phyloP scores from a whole-genome alignment of 108 stramenopile species.

The Asterionellopsis glacialis region DNA sequence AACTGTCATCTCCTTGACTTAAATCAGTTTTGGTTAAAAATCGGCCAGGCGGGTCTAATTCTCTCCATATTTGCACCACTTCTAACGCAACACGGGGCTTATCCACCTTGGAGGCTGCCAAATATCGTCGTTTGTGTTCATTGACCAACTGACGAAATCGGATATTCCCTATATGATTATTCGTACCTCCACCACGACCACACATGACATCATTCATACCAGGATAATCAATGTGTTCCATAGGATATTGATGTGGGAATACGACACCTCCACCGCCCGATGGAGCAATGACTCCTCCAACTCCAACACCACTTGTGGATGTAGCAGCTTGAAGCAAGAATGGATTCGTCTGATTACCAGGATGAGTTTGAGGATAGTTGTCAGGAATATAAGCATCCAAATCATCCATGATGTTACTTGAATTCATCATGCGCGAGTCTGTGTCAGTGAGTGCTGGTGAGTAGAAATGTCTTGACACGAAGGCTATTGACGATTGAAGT shows the following conservation, averaged over 20 bases:
- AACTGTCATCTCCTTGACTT: slow-evolving; percentile 1
- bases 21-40: slow-evolving; percentile 24
- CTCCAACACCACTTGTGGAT: too few species aligned
- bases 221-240: slow-evolving; percentile 10
- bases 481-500: too few species aligned
- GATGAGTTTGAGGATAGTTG: too few species aligned
- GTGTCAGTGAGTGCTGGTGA: too few species aligned
- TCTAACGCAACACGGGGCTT: slow-evolving; percentile 43
- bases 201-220: slow-evolving; percentile 7
- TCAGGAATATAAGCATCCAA: too few species aligned
- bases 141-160: slow-evolving; percentile 48
- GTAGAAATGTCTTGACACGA: too few species aligned
- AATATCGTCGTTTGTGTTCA: slow-evolving; percentile 47
- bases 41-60: slow-evolving; percentile 44
- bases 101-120: slow-evolving; percentile 44
- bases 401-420: too few species aligned
- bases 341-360: too few species aligned
- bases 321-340: too few species aligned
- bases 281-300: background rate
- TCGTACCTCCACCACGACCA: slow-evolving; percentile 38
- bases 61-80: slow-evolving; percentile 40
- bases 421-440: too few species aligned
- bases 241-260: slow-evolving; percentile 1
- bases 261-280: background rate
- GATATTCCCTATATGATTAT: slow-evolving; percentile 55